These are phyloP conservation scores for Telopea speciosissima DNA, from an alignment of 177 flowering plant species.

Conservation along the genomic window DNA sequence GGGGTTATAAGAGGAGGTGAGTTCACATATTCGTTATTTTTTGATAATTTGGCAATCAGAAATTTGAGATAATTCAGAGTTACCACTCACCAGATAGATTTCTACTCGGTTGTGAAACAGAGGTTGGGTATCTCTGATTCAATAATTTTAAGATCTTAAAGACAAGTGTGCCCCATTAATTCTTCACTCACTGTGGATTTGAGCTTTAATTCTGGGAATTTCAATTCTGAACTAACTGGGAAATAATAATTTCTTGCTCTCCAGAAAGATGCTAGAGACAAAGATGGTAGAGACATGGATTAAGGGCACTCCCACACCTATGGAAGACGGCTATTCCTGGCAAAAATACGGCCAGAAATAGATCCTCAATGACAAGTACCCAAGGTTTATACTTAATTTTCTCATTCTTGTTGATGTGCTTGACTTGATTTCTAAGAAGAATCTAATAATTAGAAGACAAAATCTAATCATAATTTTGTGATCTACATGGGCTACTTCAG, in stretches of 20 bases:
- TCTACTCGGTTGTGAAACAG: no score
- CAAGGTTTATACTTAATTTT: constrained; percentile 18
- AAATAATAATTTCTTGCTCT: background rate
- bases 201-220: background rate
- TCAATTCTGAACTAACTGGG: background rate
- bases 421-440: background rate
- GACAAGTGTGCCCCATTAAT: no score
- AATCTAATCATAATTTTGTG: no score
- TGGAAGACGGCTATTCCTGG: constrained; percentile 27
- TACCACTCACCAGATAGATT: no score
- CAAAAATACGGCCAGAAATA: constrained; percentile 33
- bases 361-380: constrained; percentile 20
- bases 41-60: no score
- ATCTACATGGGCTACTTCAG: constrained; percentile 61
- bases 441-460: no score
- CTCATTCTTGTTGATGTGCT: background rate
- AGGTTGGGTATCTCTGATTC: no score
- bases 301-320: constrained; percentile 3
- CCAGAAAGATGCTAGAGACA: no score
- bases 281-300: constrained; percentile 22
- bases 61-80: no score
- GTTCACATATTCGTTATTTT: no score
- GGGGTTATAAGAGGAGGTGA: constrained; percentile 53
- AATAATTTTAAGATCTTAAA: no score
- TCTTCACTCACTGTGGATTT: background rate